Evolutionary conservation across 2,329 filamentous ascomycete genomes (phyloP), one percentile per base, ranked within the genome.

Genomic region (Fusarium sp.): DNA sequence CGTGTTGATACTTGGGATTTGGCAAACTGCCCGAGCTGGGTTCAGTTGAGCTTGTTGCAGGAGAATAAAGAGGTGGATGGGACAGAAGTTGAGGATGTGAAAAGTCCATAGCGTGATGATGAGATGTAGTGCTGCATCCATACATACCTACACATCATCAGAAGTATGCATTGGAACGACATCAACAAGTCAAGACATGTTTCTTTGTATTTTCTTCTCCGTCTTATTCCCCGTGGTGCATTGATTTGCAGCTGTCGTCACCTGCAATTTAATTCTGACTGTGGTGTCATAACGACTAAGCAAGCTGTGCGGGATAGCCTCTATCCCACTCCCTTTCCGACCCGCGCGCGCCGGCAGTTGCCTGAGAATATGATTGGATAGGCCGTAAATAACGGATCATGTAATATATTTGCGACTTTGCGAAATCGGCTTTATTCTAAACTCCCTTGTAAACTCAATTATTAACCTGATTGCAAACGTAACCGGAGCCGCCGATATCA

Each of bases 21-120:
- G 14, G 17, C 7, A 11, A 43, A 31, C 4, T 60, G 31, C 7
- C 57, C 57, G 3, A 44, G 44, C 15, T 61, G 57, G 57, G 55
- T 39, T 44, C 44, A 60, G 34, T 51, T 60, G 38, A 61, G 55
- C 33, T 34, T 61, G 6, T 8, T 60, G 21, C 55, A 61, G 17
- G 43, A 52, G 14, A 36, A 38, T 9, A 61, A 34, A 52, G 44
- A 52, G 19, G 28, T 31, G 28, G 28, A 31, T 31, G 28, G 28
- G 10, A 31, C 28, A 31, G 28, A 31, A 31, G 10, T 3, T 8
- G 31, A 44, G 7, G 57, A 60, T 31, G 6, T 34, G 13, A 46
- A 46, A 17, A 53, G 39, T 19, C 39, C 21, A 8, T 44, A 22
- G 24, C 45, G 31, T 28, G 22, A 47, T 17, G 31, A 2, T 24